phyloP scores from a whole-genome alignment of 1,284 basidiomycete species.

The Malassezia dermatis region DNA sequence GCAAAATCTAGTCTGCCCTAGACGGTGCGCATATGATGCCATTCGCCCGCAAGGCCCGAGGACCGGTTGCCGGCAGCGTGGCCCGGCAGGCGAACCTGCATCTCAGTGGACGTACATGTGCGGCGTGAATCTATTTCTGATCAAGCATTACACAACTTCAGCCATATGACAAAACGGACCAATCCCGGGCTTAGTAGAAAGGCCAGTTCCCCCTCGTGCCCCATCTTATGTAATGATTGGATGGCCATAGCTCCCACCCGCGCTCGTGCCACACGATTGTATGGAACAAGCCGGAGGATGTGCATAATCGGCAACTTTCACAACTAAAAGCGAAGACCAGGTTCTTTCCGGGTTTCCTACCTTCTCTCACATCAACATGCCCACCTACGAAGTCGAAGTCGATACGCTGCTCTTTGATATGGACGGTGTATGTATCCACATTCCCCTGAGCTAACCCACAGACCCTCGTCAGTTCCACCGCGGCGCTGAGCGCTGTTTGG shows the following conservation, averaged over 20 bases:
- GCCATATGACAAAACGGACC: background rate
- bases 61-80: background rate
- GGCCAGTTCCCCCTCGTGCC: background rate
- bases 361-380: slow-evolving; percentile 3
- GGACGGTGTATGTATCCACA: slow-evolving; percentile 22
- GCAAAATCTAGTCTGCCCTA: too few species aligned
- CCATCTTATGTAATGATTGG: background rate
- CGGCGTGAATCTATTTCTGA: background rate
- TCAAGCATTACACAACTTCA: background rate
- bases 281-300: background rate
- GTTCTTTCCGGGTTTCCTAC: background rate
- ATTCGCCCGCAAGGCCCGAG: background rate
- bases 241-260: background rate
- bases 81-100: background rate
- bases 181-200: background rate
- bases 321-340: background rate
- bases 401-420: slow-evolving; percentile 25
- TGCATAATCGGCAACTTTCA: background rate
- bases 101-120: background rate
- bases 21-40: background rate
- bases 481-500: slow-evolving; percentile 28
- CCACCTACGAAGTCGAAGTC: slow-evolving; percentile 11
- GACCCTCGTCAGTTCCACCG: slow-evolving; percentile 27
- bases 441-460: slow-evolving; percentile 2
- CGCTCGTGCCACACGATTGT: background rate